These are phyloP conservation scores for Haplographium delicatum DNA, from an alignment of 495 filamentous ascomycete species.

Conservation along the genomic window DNA sequence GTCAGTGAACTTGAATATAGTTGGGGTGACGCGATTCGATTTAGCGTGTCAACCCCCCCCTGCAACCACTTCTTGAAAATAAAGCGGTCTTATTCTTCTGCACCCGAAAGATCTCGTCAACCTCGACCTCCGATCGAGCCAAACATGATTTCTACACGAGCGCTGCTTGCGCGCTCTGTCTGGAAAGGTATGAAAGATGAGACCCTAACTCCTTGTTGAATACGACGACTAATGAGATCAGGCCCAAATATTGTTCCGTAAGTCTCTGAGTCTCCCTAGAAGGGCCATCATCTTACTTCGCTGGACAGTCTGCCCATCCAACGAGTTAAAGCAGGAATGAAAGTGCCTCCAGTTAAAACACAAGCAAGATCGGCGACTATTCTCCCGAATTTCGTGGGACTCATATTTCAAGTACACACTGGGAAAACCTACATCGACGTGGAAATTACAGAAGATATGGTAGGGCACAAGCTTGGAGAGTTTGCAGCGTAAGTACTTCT, in stretches of 20 bases:
- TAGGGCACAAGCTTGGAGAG: constrained; percentile 94
- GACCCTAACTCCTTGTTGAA: background rate
- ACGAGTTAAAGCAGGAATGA: constrained; percentile 56
- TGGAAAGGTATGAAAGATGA: constrained; percentile 57
- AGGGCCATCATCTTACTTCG: constrained; percentile 5
- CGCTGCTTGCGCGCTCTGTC: constrained; percentile 59
- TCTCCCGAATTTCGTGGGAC: constrained; percentile 90
- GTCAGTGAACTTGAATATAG: background rate
- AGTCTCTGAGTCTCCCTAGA: constrained; percentile 23
- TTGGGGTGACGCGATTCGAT: background rate
- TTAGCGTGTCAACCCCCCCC: background rate
- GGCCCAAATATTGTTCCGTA: constrained; percentile 73
- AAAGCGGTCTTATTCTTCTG: too few species aligned
- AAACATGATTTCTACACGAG: constrained; percentile 57
- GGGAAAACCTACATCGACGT: constrained; percentile 91
- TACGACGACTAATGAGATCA: constrained; percentile 25
- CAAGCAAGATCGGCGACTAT: constrained; percentile 90
- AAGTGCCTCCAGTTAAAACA: constrained; percentile 71
- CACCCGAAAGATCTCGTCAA: too few species aligned
- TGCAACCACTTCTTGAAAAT: background rate
- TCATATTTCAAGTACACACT: constrained; percentile 91
- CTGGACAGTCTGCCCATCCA: constrained; percentile 55
- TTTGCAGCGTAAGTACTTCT: constrained; percentile 71
- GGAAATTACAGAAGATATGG: constrained; percentile 93
- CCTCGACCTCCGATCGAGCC: background rate